phyloP scores from a whole-genome alignment of 805 yeast species.

The Kazachstania taianensis region DNA sequence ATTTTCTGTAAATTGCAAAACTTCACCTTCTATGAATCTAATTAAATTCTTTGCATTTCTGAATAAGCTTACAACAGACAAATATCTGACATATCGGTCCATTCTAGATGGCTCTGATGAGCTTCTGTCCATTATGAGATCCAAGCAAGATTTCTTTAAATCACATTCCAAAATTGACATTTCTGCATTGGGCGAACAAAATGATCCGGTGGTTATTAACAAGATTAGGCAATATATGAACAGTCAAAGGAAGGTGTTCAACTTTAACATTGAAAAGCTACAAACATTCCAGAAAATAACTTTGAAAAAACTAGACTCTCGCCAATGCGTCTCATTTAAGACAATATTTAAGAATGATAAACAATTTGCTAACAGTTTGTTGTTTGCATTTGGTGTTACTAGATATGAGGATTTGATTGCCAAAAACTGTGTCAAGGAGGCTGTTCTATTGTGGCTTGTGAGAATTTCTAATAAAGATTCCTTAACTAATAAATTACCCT shows the following conservation, averaged over 20 bases:
- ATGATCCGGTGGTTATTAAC: slow-evolving; percentile 18
- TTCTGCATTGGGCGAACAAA: slow-evolving; percentile 15
- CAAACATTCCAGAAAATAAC: slow-evolving; percentile 26
- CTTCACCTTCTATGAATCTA: slow-evolving; percentile 36
- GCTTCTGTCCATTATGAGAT: slow-evolving; percentile 39
- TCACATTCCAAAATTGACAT: slow-evolving; percentile 20
- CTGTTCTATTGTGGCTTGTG: slow-evolving; percentile 52
- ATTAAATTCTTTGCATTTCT: slow-evolving; percentile 45
- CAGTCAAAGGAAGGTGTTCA: slow-evolving; percentile 41
- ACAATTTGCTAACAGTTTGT: slow-evolving; percentile 42
- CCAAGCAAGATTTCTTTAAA: slow-evolving; percentile 38
- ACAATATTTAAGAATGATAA: slow-evolving; percentile 46
- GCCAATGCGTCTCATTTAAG: slow-evolving; percentile 39
- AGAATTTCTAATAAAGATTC: slow-evolving; percentile 40
- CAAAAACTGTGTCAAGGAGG: slow-evolving; percentile 45
- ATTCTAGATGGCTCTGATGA: slow-evolving; percentile 51
- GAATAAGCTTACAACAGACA: slow-evolving; percentile 42
- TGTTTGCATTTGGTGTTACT: slow-evolving; percentile 47
- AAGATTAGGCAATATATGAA: slow-evolving; percentile 37
- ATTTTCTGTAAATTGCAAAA: slow-evolving; percentile 29
- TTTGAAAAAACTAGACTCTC: slow-evolving; percentile 36
- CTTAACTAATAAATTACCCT: slow-evolving; percentile 15
- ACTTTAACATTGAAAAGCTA: slow-evolving; percentile 32
- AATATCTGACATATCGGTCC: slow-evolving; percentile 40
- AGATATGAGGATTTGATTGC: slow-evolving; percentile 42